These are phyloP conservation scores for Seminavis robusta DNA, from an alignment of 108 stramenopile genomes.

Conservation along the genomic window DNA sequence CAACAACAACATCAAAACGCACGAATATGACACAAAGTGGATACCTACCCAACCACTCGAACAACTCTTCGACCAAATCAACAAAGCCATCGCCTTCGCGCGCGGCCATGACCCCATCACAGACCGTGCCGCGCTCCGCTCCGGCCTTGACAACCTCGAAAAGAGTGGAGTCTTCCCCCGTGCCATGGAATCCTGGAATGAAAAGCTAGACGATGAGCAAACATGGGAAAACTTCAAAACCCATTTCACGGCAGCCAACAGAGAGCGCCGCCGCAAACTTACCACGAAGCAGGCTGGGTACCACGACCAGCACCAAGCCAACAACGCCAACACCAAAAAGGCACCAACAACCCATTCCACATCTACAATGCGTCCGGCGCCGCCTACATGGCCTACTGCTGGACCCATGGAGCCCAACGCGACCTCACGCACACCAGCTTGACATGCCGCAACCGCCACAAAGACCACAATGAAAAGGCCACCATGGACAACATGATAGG, in stretches of 20 bases:
- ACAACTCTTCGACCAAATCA: too few relatives aligned
- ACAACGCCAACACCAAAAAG: neutral
- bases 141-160: too few relatives aligned
- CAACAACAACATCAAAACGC: too few relatives aligned
- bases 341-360: too few relatives aligned
- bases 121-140: too few relatives aligned
- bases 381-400: neutral
- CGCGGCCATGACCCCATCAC: too few relatives aligned
- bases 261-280: neutral
- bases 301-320: neutral
- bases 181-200: neutral
- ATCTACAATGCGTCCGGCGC: neutral
- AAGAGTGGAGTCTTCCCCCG: too few relatives aligned
- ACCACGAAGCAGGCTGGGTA: constrained; percentile 3
- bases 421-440: neutral
- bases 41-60: too few relatives aligned
- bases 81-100: neutral
- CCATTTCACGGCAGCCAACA: constrained; percentile 2
- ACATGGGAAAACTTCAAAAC: constrained; percentile 1
- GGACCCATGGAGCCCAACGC: neutral
- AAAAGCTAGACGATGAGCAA: neutral
- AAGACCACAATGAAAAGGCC: too few relatives aligned
- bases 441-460: neutral
- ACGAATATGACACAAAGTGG: too few relatives aligned
- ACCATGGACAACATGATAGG: too few relatives aligned